These are phyloP conservation scores for Olyra latifolia DNA, from an alignment of 176 grass and related monocot genomes.

Conservation along the genomic window DNA sequence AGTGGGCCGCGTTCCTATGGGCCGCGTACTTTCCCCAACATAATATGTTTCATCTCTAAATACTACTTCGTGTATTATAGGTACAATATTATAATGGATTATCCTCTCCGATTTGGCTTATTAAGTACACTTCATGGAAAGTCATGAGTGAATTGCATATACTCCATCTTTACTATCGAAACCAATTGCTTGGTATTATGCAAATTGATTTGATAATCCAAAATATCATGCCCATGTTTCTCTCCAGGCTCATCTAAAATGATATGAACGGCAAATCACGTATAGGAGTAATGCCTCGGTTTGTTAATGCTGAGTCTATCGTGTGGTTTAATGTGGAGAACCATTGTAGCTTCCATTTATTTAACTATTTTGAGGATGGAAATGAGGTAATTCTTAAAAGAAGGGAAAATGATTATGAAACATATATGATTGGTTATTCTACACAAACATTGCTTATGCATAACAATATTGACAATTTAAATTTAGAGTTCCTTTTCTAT, in stretches of 20 bases:
- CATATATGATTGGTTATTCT: not conserved
- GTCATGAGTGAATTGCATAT: slow-evolving; percentile 5
- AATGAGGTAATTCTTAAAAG: slow-evolving; percentile 37
- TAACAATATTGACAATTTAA: not conserved
- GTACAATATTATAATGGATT: slow-evolving; percentile 52
- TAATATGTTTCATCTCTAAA: not conserved
- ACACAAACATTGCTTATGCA: not conserved
- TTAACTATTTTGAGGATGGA: slow-evolving; percentile 52
- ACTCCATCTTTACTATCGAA: not conserved
- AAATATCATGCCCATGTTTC: not conserved
- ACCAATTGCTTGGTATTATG: not conserved
- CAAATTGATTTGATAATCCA: not conserved
- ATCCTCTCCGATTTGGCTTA: slow-evolving; percentile 40
- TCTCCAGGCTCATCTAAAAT: slow-evolving; percentile 41
- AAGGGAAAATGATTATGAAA: not conserved
- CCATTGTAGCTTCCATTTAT: slow-evolving; percentile 47
- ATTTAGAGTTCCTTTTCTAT: too few relatives aligned
- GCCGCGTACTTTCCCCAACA: too few relatives aligned
- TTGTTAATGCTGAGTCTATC: slow-evolving; percentile 37
- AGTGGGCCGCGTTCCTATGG: too few relatives aligned
- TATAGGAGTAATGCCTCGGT: slow-evolving; percentile 57
- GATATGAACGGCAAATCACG: slow-evolving; percentile 31
- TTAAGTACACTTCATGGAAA: slow-evolving; percentile 6
- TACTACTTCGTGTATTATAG: slow-evolving; percentile 8
- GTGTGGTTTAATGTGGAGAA: slow-evolving; percentile 48